Percentiles rank a stretch among this genome's conserved stretches.
Evolutionary conservation across 345 rosid species (phyloP).

Genomic region (Lepidium sativum): DNA sequence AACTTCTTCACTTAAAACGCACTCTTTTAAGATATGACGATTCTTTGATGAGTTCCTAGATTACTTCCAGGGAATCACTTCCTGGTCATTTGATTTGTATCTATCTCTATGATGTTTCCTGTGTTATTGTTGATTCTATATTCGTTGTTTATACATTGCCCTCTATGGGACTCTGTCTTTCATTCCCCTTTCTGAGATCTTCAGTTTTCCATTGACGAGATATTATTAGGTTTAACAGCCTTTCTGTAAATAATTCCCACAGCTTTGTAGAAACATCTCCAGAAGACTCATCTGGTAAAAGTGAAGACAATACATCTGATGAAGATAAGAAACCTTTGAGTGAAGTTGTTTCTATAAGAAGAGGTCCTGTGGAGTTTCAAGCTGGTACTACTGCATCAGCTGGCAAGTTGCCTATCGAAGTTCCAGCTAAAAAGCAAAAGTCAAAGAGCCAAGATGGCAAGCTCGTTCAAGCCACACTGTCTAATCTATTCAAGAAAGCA

Average conservation of each 20-base stretch:
- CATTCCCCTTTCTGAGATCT: neutral
- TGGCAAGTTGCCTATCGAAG: conserved; percentile 15
- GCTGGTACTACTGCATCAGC: conserved; percentile 22
- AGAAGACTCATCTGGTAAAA: conserved; percentile 39
- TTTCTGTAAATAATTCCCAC: conserved; percentile 4
- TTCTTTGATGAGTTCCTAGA: conserved; percentile 1
- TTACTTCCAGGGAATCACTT: neutral
- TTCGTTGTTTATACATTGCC: neutral
- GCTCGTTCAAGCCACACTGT: conserved; percentile 71
- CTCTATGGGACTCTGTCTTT: neutral
- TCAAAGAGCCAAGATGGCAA: conserved; percentile 29
- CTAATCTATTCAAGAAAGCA: conserved; percentile 66
- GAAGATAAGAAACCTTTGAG: conserved; percentile 35
- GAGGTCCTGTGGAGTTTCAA: conserved; percentile 7
- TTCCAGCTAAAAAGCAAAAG: conserved; percentile 31
- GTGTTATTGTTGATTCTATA: neutral
- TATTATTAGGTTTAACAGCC: neutral
- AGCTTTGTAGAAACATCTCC: conserved; percentile 65
- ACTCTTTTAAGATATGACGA: neutral
- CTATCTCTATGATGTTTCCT: neutral
- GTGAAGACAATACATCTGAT: conserved; percentile 32
- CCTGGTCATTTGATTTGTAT: neutral
- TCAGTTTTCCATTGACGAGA: neutral
- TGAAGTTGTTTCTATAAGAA: conserved; percentile 18
- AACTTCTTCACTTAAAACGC: conserved; percentile 1